Conservation (phyloP, 2,329 filamentous ascomycete genomes). For the Lachnellula willkommii region DNA sequence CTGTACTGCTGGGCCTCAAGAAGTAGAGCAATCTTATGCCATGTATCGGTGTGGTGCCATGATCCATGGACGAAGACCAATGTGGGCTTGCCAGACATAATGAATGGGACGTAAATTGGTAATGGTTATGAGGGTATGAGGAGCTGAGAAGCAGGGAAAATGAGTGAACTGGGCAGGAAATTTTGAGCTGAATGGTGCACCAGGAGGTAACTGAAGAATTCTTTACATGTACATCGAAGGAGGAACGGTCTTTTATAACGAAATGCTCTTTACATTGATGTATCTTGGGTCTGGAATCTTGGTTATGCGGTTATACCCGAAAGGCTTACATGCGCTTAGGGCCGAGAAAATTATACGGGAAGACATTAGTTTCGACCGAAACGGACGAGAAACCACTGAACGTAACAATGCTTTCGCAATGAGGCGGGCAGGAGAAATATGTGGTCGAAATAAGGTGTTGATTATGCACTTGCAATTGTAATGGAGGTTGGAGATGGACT, state of each 20-base stretch:
- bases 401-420: no score
- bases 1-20: conserved; percentile 27
- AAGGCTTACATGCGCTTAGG: not conserved
- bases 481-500: no score
- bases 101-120: not conserved
- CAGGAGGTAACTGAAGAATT: not conserved
- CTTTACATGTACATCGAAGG: not conserved
- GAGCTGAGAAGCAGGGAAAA: not conserved
- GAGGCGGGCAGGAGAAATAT: no score
- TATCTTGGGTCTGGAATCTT: not conserved
- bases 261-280: not conserved
- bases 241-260: not conserved
- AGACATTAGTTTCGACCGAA: no score
- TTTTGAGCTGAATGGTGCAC: not conserved
- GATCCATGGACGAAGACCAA: conserved; percentile 44
- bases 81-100: conserved; percentile 28
- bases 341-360: not conserved
- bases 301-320: not conserved
- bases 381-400: no score
- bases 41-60: conserved; percentile 40
- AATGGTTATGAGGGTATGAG: not conserved
- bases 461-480: no score
- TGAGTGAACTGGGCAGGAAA: not conserved
- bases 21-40: conserved; percentile 33
- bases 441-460: no score